Evolutionary conservation across 306 rosid species (phyloP).

Genomic region (Prunus salicina): DNA sequence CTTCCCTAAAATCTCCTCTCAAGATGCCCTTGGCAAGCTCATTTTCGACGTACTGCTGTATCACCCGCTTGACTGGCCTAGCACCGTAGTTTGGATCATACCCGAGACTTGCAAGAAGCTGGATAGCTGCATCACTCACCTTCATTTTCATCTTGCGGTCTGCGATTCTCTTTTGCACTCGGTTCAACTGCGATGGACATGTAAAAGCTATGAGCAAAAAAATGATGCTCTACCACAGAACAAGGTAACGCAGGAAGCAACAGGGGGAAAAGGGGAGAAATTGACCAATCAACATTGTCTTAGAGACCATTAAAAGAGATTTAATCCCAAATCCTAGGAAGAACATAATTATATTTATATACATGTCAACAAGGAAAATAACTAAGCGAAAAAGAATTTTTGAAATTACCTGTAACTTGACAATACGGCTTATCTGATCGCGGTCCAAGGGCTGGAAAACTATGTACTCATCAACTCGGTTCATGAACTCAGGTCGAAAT

Average conservation of each 20-base stretch:
- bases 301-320: neutral
- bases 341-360: neutral
- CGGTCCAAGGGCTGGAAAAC: slow-evolving; percentile 95
- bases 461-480: slow-evolving; percentile 90
- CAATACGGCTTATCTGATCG: slow-evolving; percentile 74
- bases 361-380: neutral
- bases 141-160: slow-evolving; percentile 79
- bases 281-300: neutral
- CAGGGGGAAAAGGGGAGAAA: neutral
- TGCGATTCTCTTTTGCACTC: slow-evolving; percentile 81
- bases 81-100: slow-evolving; percentile 96
- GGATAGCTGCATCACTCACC: slow-evolving; percentile 75
- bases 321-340: neutral
- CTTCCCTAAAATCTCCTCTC: slow-evolving; percentile 93
- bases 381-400: neutral
- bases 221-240: neutral
- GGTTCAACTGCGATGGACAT: slow-evolving; percentile 55
- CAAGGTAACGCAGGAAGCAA: neutral
- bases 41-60: slow-evolving; percentile 85
- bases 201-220: neutral
- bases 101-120: slow-evolving; percentile 88
- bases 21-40: slow-evolving; percentile 91
- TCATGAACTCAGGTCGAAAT: slow-evolving; percentile 96
- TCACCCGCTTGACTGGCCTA: slow-evolving; percentile 96
- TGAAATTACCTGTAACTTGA: slow-evolving; percentile 72